A percentile compares a stretch with the other conserved stretches of the same genome.
Evolutionary conservation across 768 basidiomycete genomes (phyloP).

Genomic region (Lentinula sp.): DNA sequence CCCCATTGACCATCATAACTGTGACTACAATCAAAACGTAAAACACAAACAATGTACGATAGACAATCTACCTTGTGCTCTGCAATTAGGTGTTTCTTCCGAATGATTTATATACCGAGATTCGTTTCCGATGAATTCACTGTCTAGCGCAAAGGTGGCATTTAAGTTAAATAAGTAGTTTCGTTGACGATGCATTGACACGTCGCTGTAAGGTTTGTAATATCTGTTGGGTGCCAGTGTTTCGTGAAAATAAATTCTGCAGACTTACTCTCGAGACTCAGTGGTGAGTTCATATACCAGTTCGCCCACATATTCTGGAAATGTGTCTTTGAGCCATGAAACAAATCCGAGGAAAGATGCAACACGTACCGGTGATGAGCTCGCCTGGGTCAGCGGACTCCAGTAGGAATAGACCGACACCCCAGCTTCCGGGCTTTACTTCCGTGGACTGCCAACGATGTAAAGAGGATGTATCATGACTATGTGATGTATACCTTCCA

Average conservation of each 20-base stretch:
- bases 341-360: background rate
- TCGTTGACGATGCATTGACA: conserved; percentile 42
- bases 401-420: conserved; percentile 47
- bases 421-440: conserved; percentile 39
- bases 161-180: conserved; percentile 62
- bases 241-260: background rate
- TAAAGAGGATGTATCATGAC: conserved; percentile 1
- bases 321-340: background rate
- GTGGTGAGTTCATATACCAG: conserved; percentile 43
- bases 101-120: conserved; percentile 67
- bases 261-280: conserved; percentile 44
- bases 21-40: background rate
- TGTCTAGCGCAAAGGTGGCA: conserved; percentile 41
- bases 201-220: conserved; percentile 23
- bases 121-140: conserved; percentile 49
- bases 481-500: conserved; percentile 31
- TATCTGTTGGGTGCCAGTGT: background rate
- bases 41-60: background rate
- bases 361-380: conserved; percentile 38
- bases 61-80: conserved; percentile 32
- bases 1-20: conserved; percentile 48
- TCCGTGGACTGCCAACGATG: conserved; percentile 27
- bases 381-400: conserved; percentile 40
- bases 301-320: conserved; percentile 64
- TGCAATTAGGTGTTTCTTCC: conserved; percentile 35